Evolutionary conservation across 352 stramenopile species (phyloP).

Genomic region (Phytophthora chlamydospora): DNA sequence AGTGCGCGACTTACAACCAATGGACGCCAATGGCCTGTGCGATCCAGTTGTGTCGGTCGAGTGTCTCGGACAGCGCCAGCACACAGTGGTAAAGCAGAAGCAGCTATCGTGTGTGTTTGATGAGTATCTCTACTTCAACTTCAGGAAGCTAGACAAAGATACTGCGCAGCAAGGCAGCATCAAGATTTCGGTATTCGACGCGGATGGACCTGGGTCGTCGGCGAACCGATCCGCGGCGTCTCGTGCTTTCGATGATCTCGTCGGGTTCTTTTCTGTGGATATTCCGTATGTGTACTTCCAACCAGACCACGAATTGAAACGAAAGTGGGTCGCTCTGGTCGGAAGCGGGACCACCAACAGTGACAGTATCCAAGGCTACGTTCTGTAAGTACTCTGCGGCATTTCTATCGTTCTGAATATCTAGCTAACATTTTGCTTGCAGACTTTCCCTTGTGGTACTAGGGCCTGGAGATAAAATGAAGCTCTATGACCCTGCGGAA

Average conservation of each 20-base stretch:
- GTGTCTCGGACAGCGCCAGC: constrained; percentile 79
- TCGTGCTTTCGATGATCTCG: constrained; percentile 70
- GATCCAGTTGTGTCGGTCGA: constrained; percentile 90
- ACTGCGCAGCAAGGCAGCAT: constrained; percentile 75
- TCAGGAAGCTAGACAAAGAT: constrained; percentile 79
- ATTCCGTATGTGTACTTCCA: constrained; percentile 88
- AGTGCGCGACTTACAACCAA: constrained; percentile 89
- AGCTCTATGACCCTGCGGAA: constrained; percentile 57
- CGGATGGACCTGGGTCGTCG: constrained; percentile 49
- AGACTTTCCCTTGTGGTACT: constrained; percentile 89
- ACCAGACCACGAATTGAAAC: constrained; percentile 87
- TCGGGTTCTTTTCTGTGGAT: constrained; percentile 88
- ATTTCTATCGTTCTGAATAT: background rate
- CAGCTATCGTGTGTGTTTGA: constrained; percentile 91
- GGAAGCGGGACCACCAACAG: constrained; percentile 73
- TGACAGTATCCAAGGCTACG: constrained; percentile 91
- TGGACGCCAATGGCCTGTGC: constrained; percentile 84
- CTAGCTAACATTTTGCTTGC: constrained; percentile 6
- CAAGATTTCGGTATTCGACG: constrained; percentile 87
- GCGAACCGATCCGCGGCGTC: constrained; percentile 36
- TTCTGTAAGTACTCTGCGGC: constrained; percentile 52
- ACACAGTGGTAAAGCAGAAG: constrained; percentile 86
- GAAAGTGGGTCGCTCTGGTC: constrained; percentile 91
- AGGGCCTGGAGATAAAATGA: constrained; percentile 83
- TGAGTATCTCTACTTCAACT: constrained; percentile 91